Evolutionary conservation across 371 early-diverging fungal species (phyloP), one percentile per base, ranked within the genome.

Genomic region (Rhizopus sp.): DNA sequence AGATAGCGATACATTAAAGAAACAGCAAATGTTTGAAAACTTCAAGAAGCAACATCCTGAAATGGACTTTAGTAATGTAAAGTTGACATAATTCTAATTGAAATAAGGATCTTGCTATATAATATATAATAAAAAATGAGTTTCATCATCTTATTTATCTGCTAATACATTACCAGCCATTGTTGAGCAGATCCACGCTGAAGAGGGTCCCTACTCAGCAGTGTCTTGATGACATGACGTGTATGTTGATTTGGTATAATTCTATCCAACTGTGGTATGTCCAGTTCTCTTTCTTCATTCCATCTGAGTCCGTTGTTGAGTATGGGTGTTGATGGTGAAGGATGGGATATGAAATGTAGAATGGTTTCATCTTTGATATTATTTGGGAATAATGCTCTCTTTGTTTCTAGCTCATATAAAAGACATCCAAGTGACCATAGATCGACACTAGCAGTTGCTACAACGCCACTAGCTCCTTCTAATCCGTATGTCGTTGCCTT

Each of bases 1-100:
- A 4, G 80, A 90, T 30, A 91, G 91, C 65, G 97, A 96, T 46
- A 88, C 92, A 23, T 55, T 84, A 39, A 84, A 89, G 69, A 93
- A 94, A 69, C 78, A 80, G 41, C 87, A 91, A 7, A 84, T 90
- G 57, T 78, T 96, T 46, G 78, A 85, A 58, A 88, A 88, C 59
- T 95, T 94, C 75, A 80, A 93, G 69, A 57, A 70, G 30, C 82
- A 81, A 48, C 80, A 80, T 52, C 80, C 80, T 2, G 80, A 80
- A 52, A 71, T 80, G 77, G 77, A 80, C 56, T 77, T 80, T 65
- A 77, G 80, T 63, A 61, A 54, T 46, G 59, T 59, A 23, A 66
- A 66, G n/a, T 57, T 66, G 23, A 23, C 23, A 23, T 23, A 23
- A 23, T 2, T 23, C 23, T 42, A 17, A 42, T 15, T 42, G 39